A percentile compares a stretch with the other conserved stretches of the same genome.
Evolutionary conservation across 139 green algal species (phyloP).

Genomic region (Chlorella sp.): DNA sequence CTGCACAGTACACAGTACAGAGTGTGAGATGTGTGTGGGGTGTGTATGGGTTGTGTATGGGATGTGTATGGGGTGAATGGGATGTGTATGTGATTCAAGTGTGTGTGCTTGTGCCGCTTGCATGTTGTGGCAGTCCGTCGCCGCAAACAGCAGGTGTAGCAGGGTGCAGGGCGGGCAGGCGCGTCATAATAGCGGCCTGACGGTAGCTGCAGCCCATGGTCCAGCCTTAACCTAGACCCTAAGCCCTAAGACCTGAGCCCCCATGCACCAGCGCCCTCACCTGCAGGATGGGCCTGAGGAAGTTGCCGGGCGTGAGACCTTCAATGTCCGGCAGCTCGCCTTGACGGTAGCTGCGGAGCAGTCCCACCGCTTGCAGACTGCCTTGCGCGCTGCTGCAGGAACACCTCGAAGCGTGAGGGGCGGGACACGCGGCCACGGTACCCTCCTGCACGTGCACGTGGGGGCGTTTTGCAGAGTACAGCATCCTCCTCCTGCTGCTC

Average conservation of each 20-base stretch:
- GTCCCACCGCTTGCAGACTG: neutral
- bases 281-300: slow-evolving; percentile 6
- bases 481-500: no score
- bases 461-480: no score
- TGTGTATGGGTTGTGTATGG: no score
- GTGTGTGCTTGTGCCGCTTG: no score
- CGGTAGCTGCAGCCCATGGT: neutral
- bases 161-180: no score
- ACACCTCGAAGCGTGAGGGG: neutral
- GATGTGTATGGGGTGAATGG: neutral
- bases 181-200: neutral
- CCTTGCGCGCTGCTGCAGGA: neutral
- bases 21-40: neutral
- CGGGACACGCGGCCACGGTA: neutral
- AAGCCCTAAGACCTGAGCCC: neutral
- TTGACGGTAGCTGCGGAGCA: neutral
- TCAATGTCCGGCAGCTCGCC: slow-evolving; percentile 6
- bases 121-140: no score
- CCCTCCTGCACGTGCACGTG: no score
- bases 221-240: neutral
- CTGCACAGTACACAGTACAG: neutral
- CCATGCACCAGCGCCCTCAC: neutral
- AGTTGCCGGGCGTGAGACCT: neutral
- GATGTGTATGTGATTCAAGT: no score
- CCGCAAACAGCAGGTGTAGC: neutral